Percentiles rank a stretch among this genome's conserved stretches.
Evolutionary conservation across 768 basidiomycete genomes (phyloP).

Genomic region (Hemileccinum impolitum): DNA sequence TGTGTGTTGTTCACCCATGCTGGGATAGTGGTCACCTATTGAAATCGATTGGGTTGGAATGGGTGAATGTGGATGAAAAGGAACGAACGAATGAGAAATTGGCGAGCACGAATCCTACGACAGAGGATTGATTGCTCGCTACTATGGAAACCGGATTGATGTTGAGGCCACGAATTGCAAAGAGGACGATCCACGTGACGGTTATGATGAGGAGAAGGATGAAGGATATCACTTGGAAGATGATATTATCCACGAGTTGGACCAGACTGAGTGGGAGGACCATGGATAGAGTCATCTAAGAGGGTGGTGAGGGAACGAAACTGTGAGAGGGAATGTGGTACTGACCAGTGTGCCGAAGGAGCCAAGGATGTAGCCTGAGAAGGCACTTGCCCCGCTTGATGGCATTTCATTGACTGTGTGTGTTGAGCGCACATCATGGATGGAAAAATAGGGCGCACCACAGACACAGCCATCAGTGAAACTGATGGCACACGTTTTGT

Average conservation of each 20-base stretch:
- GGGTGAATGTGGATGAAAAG: neutral
- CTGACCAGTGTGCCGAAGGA: slow-evolving; percentile 23
- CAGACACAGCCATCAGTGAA: slow-evolving; percentile 22
- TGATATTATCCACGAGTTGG: slow-evolving; percentile 23
- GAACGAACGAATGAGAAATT: slow-evolving; percentile 25
- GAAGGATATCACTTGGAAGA: slow-evolving; percentile 24
- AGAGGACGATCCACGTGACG: slow-evolving; percentile 18
- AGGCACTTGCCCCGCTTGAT: slow-evolving; percentile 9
- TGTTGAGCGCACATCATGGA: neutral
- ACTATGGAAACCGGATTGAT: slow-evolving; percentile 10
- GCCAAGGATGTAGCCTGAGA: slow-evolving; percentile 21
- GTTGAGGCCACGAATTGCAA: slow-evolving; percentile 9
- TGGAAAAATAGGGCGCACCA: slow-evolving; percentile 5
- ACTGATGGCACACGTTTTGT: slow-evolving; percentile 25
- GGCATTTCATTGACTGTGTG: slow-evolving; percentile 11
- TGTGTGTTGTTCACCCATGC: slow-evolving; percentile 26
- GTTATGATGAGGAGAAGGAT: slow-evolving; percentile 19
- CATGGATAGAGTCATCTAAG: slow-evolving; percentile 15
- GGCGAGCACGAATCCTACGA: slow-evolving; percentile 22
- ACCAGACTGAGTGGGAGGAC: slow-evolving; percentile 24
- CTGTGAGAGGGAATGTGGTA: too few species aligned
- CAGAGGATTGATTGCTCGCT: slow-evolving; percentile 18
- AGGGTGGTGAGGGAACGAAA: neutral
- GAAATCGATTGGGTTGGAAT: neutral
- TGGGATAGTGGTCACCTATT: slow-evolving; percentile 22